These are phyloP conservation scores for Cercophora samala DNA, from an alignment of 495 filamentous ascomycete species.

Conservation along the genomic window DNA sequence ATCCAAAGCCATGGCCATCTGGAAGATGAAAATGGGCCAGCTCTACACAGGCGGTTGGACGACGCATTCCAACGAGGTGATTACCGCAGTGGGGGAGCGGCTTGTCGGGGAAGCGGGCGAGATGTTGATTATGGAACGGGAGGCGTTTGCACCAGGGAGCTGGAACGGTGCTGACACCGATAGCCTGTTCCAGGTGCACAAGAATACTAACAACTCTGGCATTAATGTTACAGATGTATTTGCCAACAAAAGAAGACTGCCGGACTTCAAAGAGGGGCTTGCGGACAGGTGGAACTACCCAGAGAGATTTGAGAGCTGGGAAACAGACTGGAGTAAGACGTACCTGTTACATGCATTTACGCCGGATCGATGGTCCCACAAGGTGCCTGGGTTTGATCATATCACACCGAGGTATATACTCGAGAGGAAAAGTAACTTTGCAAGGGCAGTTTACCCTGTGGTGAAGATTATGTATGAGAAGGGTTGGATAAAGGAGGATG, in stretches of 20 bases:
- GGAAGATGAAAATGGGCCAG: slow-evolving; percentile 18
- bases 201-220: slow-evolving; percentile 25
- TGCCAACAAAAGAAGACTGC: slow-evolving; percentile 12
- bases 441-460: slow-evolving; percentile 21
- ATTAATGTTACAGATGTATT: slow-evolving; percentile 14
- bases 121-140: slow-evolving; percentile 26
- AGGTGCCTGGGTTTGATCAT: slow-evolving; percentile 19
- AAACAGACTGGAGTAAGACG: slow-evolving; percentile 17
- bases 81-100: slow-evolving; percentile 16
- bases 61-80: slow-evolving; percentile 21
- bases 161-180: slow-evolving; percentile 18
- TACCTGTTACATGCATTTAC: slow-evolving; percentile 26
- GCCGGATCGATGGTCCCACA: slow-evolving; percentile 11
- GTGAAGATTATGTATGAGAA: slow-evolving; percentile 23
- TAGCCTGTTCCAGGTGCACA: slow-evolving; percentile 34
- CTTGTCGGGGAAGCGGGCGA: slow-evolving; percentile 16
- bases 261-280: slow-evolving; percentile 10
- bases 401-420: slow-evolving; percentile 24
- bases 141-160: slow-evolving; percentile 23
- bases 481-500: slow-evolving; percentile 13
- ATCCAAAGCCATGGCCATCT: slow-evolving; percentile 9
- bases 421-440: slow-evolving; percentile 26
- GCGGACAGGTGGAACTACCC: slow-evolving; percentile 16
- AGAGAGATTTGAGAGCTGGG: slow-evolving; percentile 18
- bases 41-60: slow-evolving; percentile 24